Evolutionary conservation across 2,329 filamentous ascomycete species (phyloP).

Genomic region (Fusarium continuum): DNA sequence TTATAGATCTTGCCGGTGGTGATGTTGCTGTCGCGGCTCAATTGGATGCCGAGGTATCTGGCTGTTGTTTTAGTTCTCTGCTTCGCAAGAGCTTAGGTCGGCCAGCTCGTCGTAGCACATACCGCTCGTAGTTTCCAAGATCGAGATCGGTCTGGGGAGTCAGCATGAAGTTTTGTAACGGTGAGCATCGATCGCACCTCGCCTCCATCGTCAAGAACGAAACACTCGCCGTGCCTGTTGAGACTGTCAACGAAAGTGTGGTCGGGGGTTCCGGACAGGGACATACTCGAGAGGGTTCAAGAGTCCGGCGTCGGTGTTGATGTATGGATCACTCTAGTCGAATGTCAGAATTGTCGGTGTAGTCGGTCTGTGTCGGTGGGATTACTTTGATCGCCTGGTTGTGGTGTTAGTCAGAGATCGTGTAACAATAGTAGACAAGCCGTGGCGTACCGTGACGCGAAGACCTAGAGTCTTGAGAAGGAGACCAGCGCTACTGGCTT

Average conservation of each 20-base stretch:
- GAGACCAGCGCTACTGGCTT: slow-evolving; percentile 62
- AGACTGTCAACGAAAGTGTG: slow-evolving; percentile 3
- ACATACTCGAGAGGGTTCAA: slow-evolving; percentile 48
- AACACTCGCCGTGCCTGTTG: slow-evolving; percentile 86
- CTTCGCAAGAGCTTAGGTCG: neutral
- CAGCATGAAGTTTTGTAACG: neutral
- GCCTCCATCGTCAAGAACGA: slow-evolving; percentile 78
- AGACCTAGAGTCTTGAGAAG: slow-evolving; percentile 83
- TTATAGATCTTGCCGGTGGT: slow-evolving; percentile 97
- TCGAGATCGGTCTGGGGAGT: slow-evolving; percentile 58
- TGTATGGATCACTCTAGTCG: slow-evolving; percentile 62
- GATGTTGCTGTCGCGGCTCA: slow-evolving; percentile 92
- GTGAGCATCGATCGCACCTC: slow-evolving; percentile 17
- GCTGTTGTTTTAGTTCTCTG: neutral
- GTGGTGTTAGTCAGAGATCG: slow-evolving; percentile 1
- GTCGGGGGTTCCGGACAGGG: neutral
- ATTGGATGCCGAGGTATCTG: slow-evolving; percentile 78
- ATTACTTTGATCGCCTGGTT: slow-evolving; percentile 37
- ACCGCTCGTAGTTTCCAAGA: slow-evolving; percentile 65
- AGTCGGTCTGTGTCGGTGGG: neutral
- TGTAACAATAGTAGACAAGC: neutral
- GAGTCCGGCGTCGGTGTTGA: slow-evolving; percentile 52
- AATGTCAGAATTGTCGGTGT: neutral
- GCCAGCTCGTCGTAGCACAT: neutral
- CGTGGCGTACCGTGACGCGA: slow-evolving; percentile 65